Conservation (phyloP, 192 early-diverging fungal species). For the Umbelopsis sp. region DNA sequence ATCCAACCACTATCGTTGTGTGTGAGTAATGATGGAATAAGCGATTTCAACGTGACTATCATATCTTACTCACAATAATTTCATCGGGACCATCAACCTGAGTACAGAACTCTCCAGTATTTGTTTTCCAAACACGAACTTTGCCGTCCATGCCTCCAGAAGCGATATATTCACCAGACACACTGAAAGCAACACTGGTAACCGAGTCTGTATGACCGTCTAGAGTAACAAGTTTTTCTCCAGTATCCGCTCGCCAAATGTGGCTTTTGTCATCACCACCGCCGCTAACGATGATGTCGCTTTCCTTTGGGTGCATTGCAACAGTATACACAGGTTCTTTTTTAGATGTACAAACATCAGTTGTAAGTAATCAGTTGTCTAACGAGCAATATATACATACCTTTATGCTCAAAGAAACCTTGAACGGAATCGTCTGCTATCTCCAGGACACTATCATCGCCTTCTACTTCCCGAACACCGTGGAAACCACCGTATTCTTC, state of each 20-base stretch:
- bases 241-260: slow-evolving; percentile 85
- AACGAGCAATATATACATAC: slow-evolving; percentile 33
- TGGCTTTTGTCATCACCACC: slow-evolving; percentile 93
- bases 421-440: slow-evolving; percentile 85
- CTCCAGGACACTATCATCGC: slow-evolving; percentile 60
- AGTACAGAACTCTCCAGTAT: slow-evolving; percentile 62
- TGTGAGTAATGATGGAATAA: slow-evolving; percentile 4
- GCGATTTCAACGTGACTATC: not conserved
- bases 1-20: slow-evolving; percentile 69
- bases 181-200: slow-evolving; percentile 77
- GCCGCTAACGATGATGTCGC: slow-evolving; percentile 73
- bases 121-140: slow-evolving; percentile 70
- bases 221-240: slow-evolving; percentile 72
- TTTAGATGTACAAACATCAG: not conserved
- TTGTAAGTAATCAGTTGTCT: not conserved
- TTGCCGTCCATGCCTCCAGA: slow-evolving; percentile 97
- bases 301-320: slow-evolving; percentile 75
- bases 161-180: slow-evolving; percentile 83
- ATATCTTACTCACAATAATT: slow-evolving; percentile 63
- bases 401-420: slow-evolving; percentile 88
- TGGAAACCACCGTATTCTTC: slow-evolving; percentile 41
- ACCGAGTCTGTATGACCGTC: slow-evolving; percentile 89
- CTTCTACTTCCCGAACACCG: slow-evolving; percentile 46
- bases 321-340: slow-evolving; percentile 87
- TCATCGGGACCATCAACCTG: slow-evolving; percentile 89